Evolutionary conservation across 257 asterid genomes (phyloP).

Genomic region (Lycium ferocissimum): DNA sequence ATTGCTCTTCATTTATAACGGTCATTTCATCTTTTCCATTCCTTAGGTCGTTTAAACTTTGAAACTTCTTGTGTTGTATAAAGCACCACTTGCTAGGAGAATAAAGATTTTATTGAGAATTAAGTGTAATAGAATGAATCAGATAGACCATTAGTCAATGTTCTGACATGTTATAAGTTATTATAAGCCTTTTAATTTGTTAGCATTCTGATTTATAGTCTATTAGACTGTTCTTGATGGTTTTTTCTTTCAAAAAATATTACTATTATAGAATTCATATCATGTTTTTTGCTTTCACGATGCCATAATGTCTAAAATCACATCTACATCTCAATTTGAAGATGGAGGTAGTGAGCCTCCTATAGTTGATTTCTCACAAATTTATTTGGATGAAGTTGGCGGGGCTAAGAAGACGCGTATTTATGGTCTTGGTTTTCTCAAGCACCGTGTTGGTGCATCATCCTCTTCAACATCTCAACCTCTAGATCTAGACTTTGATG

Average conservation of each 20-base stretch:
- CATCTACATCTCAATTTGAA: too few relatives aligned
- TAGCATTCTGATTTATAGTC: conserved; percentile 14
- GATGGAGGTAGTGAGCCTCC: too few relatives aligned
- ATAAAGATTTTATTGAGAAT: neutral
- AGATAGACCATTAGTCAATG: neutral
- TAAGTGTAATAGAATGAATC: neutral
- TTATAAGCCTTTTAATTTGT: neutral
- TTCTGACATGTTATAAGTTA: neutral
- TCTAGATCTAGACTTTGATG: neutral
- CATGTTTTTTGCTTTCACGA: too few relatives aligned
- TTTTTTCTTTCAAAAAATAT: too few relatives aligned
- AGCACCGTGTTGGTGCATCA: neutral
- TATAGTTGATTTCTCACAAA: neutral
- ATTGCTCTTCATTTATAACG: neutral
- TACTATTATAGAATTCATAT: too few relatives aligned
- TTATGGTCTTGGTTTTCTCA: neutral
- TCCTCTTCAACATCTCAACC: neutral
- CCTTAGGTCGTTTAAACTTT: neutral
- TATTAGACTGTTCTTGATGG: too few relatives aligned
- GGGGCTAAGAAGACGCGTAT: neutral
- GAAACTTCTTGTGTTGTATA: neutral
- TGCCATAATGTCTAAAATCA: too few relatives aligned
- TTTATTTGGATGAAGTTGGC: neutral
- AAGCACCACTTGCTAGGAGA: neutral
- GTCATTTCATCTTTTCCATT: neutral